Evolutionary conservation across 2,329 filamentous ascomycete genomes (phyloP).

Genomic region (Aspergillus oerlinghausenensis): DNA sequence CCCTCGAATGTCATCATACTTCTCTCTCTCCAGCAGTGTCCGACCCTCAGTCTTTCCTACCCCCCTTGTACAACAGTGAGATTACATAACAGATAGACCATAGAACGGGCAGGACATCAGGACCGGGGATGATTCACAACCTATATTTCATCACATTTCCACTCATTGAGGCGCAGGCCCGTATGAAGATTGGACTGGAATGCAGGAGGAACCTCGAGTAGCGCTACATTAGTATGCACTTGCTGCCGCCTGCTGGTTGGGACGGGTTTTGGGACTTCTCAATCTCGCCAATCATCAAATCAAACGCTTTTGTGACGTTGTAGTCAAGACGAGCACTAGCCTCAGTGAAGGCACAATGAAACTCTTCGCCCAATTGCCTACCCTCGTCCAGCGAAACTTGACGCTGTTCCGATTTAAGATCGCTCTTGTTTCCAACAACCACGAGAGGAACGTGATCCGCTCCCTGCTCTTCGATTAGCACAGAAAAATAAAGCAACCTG

Average conservation of each 20-base stretch:
- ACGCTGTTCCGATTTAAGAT: slow-evolving; percentile 85
- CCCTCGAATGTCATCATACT: no score
- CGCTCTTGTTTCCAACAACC: slow-evolving; percentile 95
- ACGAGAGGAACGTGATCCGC: slow-evolving; percentile 89
- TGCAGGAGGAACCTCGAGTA: not conserved
- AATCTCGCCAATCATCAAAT: slow-evolving; percentile 89
- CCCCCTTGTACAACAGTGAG: not conserved
- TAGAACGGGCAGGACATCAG: not conserved
- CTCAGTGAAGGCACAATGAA: slow-evolving; percentile 91
- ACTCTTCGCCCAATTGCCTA: slow-evolving; percentile 75
- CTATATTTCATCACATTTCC: not conserved
- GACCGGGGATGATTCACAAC: not conserved
- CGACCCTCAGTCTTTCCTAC: no score
- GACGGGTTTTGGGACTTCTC: slow-evolving; percentile 90
- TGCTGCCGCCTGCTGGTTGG: slow-evolving; percentile 73
- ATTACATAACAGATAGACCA: not conserved
- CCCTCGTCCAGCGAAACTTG: slow-evolving; percentile 85
- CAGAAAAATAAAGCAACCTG: not conserved
- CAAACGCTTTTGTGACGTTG: slow-evolving; percentile 89
- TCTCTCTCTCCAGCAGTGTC: no score
- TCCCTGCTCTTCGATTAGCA: slow-evolving; percentile 53
- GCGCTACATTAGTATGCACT: slow-evolving; percentile 79
- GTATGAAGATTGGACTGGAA: not conserved
- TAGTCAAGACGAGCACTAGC: slow-evolving; percentile 90
- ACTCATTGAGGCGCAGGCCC: not conserved